A percentile compares a stretch with the other conserved stretches of the same genome.
phyloP scores from a whole-genome alignment of 2,329 filamentous ascomycete species.

The Aureobasidium sp. region DNA sequence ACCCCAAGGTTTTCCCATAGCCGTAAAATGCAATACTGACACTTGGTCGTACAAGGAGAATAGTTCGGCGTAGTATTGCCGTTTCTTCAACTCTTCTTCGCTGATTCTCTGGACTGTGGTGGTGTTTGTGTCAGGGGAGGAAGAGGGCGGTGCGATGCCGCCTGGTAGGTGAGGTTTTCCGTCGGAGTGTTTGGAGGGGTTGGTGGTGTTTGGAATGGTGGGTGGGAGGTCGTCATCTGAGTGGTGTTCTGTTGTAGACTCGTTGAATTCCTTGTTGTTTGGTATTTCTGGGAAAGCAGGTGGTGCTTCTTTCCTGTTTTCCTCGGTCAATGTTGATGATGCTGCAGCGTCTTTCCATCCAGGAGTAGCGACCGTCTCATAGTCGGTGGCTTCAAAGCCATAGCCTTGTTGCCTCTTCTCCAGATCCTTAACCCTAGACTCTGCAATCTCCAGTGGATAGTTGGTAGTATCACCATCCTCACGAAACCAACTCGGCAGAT shows the following conservation, averaged over 20 bases:
- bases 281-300: background rate
- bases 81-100: background rate
- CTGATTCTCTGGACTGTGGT: too few species aligned
- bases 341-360: too few species aligned
- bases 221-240: background rate
- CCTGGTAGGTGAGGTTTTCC: background rate
- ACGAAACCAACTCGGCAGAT: constrained; percentile 21
- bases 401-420: background rate
- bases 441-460: too few species aligned
- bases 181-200: too few species aligned
- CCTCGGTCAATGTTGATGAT: too few species aligned
- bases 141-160: background rate
- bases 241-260: background rate
- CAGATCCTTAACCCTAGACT: background rate
- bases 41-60: constrained; percentile 17
- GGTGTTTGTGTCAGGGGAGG: background rate
- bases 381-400: too few species aligned
- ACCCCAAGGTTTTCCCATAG: constrained; percentile 22
- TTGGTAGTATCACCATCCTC: too few species aligned
- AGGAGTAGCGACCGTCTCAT: too few species aligned
- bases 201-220: background rate
- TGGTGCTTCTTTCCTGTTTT: background rate
- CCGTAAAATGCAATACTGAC: constrained; percentile 22
- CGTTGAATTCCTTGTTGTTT: too few species aligned
- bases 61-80: constrained; percentile 17